Conservation (phyloP, 1,284 basidiomycete species). For the Sporisorium sorghi region DNA sequence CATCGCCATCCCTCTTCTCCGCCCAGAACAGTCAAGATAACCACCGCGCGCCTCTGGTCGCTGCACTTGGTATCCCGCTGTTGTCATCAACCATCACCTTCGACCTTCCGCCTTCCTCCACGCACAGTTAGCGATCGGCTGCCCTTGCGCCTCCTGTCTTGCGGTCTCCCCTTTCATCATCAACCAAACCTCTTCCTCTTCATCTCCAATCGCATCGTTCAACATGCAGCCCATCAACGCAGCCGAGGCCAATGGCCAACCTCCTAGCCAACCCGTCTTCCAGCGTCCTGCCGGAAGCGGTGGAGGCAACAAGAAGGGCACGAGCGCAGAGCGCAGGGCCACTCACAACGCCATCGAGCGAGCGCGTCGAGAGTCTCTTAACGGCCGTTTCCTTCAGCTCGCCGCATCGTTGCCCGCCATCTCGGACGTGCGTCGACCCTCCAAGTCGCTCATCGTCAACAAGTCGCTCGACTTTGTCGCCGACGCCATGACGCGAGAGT, state of each 20-base stretch:
- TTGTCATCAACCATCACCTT: background rate
- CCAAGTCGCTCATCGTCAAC: conserved; percentile 64
- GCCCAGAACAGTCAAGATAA: conserved; percentile 7
- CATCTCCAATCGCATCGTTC: background rate
- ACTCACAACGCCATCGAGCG: conserved; percentile 65
- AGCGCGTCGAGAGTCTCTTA: conserved; percentile 61
- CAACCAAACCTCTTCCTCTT: background rate
- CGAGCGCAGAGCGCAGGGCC: conserved; percentile 58
- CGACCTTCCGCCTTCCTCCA: background rate
- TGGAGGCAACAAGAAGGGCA: conserved; percentile 63
- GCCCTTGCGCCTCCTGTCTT: conserved; percentile 17
- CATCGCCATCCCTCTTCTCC: background rate
- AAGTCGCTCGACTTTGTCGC: conserved; percentile 62
- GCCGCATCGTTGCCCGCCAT: conserved; percentile 59
- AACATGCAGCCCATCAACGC: conserved; percentile 34
- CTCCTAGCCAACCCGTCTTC: conserved; percentile 18
- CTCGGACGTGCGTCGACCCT: conserved; percentile 56
- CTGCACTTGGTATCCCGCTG: conserved; percentile 29
- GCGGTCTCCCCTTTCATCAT: background rate
- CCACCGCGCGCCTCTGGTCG: conserved; percentile 55
- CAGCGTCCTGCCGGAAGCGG: conserved; percentile 50
- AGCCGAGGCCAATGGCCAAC: conserved; percentile 17
- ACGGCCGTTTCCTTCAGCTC: conserved; percentile 60
- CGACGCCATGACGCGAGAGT: conserved; percentile 56
- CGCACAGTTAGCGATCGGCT: conserved; percentile 17